Evolutionary conservation across 257 asterid species (phyloP).

Genomic region (Solanum virginianum): DNA sequence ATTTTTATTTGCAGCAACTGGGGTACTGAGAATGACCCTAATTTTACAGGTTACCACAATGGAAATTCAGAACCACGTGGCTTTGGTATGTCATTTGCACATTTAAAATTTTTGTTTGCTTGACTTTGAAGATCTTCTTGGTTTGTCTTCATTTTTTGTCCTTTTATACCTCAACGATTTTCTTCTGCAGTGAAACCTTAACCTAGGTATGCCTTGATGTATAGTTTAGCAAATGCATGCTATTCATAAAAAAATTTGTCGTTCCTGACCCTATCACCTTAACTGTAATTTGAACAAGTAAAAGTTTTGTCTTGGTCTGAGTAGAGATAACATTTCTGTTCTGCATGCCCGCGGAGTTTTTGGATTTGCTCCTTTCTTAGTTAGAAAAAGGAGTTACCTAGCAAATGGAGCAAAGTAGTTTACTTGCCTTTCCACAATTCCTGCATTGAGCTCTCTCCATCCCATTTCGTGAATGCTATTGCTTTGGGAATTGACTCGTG

Average conservation of each 20-base stretch:
- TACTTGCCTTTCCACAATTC: too few species aligned
- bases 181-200: neutral
- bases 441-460: too few species aligned
- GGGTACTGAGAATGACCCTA: constrained; percentile 84
- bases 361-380: too few species aligned
- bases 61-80: constrained; percentile 96
- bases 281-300: too few species aligned
- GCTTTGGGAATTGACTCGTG: too few species aligned
- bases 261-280: too few species aligned
- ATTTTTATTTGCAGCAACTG: constrained; percentile 51
- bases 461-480: too few species aligned
- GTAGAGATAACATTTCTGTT: too few species aligned
- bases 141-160: neutral
- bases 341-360: too few species aligned
- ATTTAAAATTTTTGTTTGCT: constrained; percentile 2
- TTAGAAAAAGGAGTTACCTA: too few species aligned
- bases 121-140: neutral
- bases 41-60: constrained; percentile 74
- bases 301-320: too few species aligned
- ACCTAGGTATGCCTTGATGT: neutral
- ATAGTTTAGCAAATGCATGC: neutral
- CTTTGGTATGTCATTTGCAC: constrained; percentile 35
- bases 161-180: neutral
- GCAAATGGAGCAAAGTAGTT: too few species aligned
- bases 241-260: neutral